Base-by-base conservation (phyloP, 2,329 filamentous ascomycete genomes). In the Acarospora socialis region DNA sequence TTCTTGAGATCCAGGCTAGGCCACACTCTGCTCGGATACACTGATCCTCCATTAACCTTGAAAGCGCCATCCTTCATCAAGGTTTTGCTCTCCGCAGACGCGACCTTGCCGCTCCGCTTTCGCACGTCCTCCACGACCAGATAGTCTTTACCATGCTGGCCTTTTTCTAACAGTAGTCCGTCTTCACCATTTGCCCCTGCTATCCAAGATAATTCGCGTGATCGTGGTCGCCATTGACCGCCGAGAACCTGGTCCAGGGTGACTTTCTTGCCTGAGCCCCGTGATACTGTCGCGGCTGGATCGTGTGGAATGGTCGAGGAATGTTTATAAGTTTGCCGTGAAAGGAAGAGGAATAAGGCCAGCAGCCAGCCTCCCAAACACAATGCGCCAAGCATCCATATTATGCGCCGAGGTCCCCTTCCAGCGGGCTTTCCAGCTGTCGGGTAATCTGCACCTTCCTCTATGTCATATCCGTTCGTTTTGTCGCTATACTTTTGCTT, bases 51-150 rank as follows among this genome's bases (percentile, higher is more conserved):
- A 6, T 64, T 64, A 34, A 75, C 75, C 12, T 60, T 51, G 46
- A 98, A 83, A 24, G 50, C 55, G 1, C 60, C 50, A 8, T 68
- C 53, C 54, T 82, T 71, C 74, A 98, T 92, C 46, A 98, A 60
- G 0, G 76, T 80, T 41, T 67, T 76, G 33, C 71, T 69, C 30
- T 66, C 60, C 25, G 61, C 56, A 4, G 61, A 54, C 3, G 59
- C 57, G 3, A 49, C 51, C 3, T 57, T 51, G 5, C 56, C 50
- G 27, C 66, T 61, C 35, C 66, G 59, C 30, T 65, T 66, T 35
- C 76, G 72, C 32, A 98, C 77, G 53, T 95, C 83, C 51, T 93
- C 80, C 1, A 94, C 81, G 2, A 90, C 71, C 33, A 98, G 60
- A 46, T 78, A 95, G 37, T 77, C 75, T 46, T 81, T 74, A 4